Evolutionary conservation across 352 stramenopile genomes (phyloP), one percentile per base, ranked within the genome.

Genomic region (Phytophthora pini): DNA sequence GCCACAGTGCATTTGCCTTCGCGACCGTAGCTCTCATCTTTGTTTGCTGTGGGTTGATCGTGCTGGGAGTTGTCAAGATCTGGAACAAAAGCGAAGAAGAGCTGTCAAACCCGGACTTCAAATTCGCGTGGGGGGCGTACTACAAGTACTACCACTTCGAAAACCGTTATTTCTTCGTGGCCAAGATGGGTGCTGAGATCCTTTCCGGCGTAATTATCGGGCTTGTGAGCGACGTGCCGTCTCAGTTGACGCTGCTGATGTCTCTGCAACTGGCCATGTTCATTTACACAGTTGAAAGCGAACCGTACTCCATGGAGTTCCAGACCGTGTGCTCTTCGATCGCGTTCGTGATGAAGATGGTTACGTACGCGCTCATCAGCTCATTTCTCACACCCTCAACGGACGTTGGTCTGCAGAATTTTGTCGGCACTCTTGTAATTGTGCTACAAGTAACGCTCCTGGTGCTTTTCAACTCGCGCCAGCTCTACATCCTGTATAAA

Each of bases 341-440:
- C 5, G 84, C 84, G 13, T 92, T 90, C 57, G 56, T 92, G n/a
- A 88, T 92, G 78, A 92, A 92, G 65, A 92, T 92, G 78, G 65
- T 90, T 54, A 92, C 84, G 39, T 92, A 92, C 61, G 84, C 81
- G 39, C 78, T 92, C n/a, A 90, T 92, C 67, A 89, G 77, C 32
- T 85, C 76, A 34, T 92, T 92, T 49, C 64, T 92, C n/a, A 89
- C 80, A 13, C 65, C 77, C 20, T 75, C 74, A 11, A 80, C 76
- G 12, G 70, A 88, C 6, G 60, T 52, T n/a, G 55, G 56, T 4
- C 61, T 90, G 45, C 80, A 84, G 27, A 65, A 89, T 29, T 82
- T 88, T 22, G 72, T 89, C 10, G 81, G 72, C 22, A 90, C 82
- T 51, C 70, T 89, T 12, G 80, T 90, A 26, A 86, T 93, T 17